phyloP scores from a whole-genome alignment of 495 filamentous ascomycete genomes.

The Jackrogersella multiformis region DNA sequence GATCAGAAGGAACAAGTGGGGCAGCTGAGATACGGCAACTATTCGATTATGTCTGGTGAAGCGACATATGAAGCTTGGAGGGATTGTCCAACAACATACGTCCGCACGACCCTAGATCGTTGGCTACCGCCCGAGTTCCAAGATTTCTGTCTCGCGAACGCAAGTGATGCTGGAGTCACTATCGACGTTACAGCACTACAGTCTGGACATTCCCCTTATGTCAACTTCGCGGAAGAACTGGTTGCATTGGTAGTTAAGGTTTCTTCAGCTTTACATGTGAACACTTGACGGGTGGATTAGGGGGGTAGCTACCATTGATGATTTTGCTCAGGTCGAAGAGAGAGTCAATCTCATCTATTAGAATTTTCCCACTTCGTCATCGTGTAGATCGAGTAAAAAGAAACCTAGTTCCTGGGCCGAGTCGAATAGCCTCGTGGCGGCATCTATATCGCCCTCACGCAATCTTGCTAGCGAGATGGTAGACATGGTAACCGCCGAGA shows the following conservation, averaged over 20 bases:
- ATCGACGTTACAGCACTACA: neutral
- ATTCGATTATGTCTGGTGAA: neutral
- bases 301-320: neutral
- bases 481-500: no score
- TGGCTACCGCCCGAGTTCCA: neutral
- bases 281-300: neutral
- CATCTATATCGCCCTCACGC: no score
- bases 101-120: neutral
- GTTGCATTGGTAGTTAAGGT: neutral
- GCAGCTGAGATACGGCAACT: no score
- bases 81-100: neutral
- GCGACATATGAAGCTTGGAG: neutral
- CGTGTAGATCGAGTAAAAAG: no score
- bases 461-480: no score
- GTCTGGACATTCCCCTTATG: neutral
- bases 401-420: no score
- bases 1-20: neutral
- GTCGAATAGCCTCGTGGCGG: no score
- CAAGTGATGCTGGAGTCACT: neutral
- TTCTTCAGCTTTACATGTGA: neutral
- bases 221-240: neutral
- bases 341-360: no score
- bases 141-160: neutral
- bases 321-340: no score
- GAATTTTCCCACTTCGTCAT: no score